phyloP scores from a whole-genome alignment of 306 rosid species.

The Luffa aegyptiaca region DNA sequence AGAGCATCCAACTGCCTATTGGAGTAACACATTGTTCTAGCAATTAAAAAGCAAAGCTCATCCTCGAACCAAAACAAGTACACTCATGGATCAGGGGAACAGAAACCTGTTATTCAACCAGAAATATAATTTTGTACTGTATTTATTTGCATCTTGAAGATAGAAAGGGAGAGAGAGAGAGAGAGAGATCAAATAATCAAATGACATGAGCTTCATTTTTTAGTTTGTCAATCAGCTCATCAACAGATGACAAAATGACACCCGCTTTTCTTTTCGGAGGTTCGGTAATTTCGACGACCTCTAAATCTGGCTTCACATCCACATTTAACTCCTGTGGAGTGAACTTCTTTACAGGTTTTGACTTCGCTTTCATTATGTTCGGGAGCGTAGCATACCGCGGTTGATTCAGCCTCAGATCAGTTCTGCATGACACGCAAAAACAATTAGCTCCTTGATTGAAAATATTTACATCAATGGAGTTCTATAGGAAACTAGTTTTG shows the following conservation, averaged over 20 bases:
- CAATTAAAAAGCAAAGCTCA: background rate
- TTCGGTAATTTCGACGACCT: constrained; percentile 64
- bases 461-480: background rate
- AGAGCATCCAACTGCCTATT: background rate
- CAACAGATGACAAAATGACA: constrained; percentile 66
- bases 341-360: constrained; percentile 64
- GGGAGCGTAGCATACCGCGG: constrained; percentile 95
- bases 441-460: background rate
- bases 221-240: constrained; percentile 77
- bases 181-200: constrained; percentile 17
- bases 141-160: background rate
- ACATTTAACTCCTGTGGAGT: constrained; percentile 68
- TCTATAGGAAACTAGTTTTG: background rate
- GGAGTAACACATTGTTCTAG: background rate
- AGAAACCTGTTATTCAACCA: background rate
- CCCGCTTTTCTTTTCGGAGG: constrained; percentile 96
- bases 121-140: background rate
- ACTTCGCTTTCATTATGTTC: constrained; percentile 94
- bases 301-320: constrained; percentile 61
- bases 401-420: constrained; percentile 87
- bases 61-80: background rate
- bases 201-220: constrained; percentile 76
- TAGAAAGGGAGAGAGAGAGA: background rate
- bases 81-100: background rate
- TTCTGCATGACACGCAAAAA: constrained; percentile 32